Percentiles rank a stretch among this genome's conserved stretches.
phyloP scores from a whole-genome alignment of 2,329 filamentous ascomycete genomes.

The Colletotrichum somersetense region DNA sequence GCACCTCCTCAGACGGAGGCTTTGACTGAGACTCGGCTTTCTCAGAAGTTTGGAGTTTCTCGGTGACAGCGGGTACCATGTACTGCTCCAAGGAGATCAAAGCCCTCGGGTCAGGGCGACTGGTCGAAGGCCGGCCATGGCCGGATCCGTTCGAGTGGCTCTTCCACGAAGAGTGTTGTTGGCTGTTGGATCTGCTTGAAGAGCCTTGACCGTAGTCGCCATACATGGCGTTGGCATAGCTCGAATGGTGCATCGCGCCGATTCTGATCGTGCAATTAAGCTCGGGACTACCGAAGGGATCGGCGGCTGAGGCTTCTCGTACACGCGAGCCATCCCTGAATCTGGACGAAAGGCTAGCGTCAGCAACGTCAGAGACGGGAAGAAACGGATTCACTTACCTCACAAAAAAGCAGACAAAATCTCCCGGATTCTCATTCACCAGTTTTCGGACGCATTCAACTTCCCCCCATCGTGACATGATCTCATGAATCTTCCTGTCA shows the following conservation, averaged over 20 bases:
- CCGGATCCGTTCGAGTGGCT: background rate
- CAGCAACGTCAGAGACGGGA: background rate
- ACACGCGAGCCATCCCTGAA: constrained; percentile 10
- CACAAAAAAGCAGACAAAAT: background rate
- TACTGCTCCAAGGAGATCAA: constrained; percentile 19
- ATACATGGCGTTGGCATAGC: constrained; percentile 13
- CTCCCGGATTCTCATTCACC: background rate
- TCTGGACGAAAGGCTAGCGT: background rate
- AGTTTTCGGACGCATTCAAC: background rate
- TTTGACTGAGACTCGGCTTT: constrained; percentile 46
- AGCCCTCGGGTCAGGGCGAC: background rate
- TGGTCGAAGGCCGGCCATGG: background rate
- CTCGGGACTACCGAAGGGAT: background rate
- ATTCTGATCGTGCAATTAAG: constrained; percentile 10
- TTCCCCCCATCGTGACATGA: constrained; percentile 22
- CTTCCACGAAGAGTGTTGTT: background rate
- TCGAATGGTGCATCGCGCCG: constrained; percentile 12
- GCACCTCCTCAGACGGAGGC: constrained; percentile 47
- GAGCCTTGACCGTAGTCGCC: background rate
- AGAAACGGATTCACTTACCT: constrained; percentile 1
- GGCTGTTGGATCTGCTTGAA: background rate
- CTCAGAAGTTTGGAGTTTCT: background rate
- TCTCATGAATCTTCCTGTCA: background rate
- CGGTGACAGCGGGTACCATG: background rate
- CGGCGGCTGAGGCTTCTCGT: constrained; percentile 1